phyloP scores from a whole-genome alignment of 805 yeast species.

The Yamadazyma insecticola region DNA sequence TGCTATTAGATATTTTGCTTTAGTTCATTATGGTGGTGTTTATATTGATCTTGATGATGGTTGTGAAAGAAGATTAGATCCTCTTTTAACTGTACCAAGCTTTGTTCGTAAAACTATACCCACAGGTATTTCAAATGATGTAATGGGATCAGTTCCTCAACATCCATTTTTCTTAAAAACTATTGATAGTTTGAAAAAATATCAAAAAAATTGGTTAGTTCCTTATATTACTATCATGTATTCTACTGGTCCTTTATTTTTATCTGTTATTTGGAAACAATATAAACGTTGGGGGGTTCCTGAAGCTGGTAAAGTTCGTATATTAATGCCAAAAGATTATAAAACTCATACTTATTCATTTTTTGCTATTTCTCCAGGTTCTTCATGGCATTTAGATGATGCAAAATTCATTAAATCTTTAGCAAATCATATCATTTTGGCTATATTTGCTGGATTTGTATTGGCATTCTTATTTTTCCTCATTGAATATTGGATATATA shows the following conservation, averaged over 20 bases:
- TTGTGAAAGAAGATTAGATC: slow-evolving; percentile 74
- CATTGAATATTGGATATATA: slow-evolving; percentile 39
- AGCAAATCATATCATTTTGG: slow-evolving; percentile 68
- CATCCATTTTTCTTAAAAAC: slow-evolving; percentile 82
- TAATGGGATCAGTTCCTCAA: slow-evolving; percentile 82
- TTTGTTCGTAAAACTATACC: slow-evolving; percentile 85
- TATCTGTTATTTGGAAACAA: slow-evolving; percentile 83
- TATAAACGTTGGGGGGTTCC: slow-evolving; percentile 78
- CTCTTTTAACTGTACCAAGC: slow-evolving; percentile 75
- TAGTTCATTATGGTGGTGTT: slow-evolving; percentile 82
- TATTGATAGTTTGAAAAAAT: slow-evolving; percentile 56
- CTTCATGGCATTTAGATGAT: slow-evolving; percentile 91
- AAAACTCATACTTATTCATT: slow-evolving; percentile 58
- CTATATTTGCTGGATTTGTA: slow-evolving; percentile 71
- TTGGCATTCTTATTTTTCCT: slow-evolving; percentile 23
- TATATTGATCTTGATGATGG: slow-evolving; percentile 91
- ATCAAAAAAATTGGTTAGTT: slow-evolving; percentile 68
- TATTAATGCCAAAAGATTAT: slow-evolving; percentile 70
- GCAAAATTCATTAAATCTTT: slow-evolving; percentile 72
- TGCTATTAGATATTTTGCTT: slow-evolving; percentile 80
- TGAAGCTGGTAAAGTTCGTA: slow-evolving; percentile 59
- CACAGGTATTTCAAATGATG: slow-evolving; percentile 88
- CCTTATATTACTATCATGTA: slow-evolving; percentile 92
- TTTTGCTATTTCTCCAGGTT: slow-evolving; percentile 74
- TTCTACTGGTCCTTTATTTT: slow-evolving; percentile 86